Conservation (phyloP, 192 early-diverging fungal species). For the Rhizophlyctis rosea region DNA sequence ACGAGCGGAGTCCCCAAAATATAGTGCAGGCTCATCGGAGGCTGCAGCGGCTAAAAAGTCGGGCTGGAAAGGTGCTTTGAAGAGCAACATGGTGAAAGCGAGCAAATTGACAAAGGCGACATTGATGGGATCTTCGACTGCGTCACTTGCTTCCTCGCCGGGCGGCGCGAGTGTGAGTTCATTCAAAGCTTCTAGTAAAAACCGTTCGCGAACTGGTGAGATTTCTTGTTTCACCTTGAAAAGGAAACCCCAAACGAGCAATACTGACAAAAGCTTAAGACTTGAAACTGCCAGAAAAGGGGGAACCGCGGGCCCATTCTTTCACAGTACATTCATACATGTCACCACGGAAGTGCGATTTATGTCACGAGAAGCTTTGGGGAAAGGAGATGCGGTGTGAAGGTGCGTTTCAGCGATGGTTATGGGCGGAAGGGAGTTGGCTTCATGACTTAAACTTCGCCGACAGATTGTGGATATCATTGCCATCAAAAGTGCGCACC, state of each 20-base stretch:
- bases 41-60: neutral
- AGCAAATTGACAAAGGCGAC: slow-evolving; percentile 7
- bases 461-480: slow-evolving; percentile 38
- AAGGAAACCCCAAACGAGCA: too few species aligned
- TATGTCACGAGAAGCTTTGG: slow-evolving; percentile 40
- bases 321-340: slow-evolving; percentile 33
- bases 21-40: too few species aligned
- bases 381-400: slow-evolving; percentile 43
- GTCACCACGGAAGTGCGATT: slow-evolving; percentile 36
- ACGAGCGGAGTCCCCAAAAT: too few species aligned
- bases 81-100: neutral
- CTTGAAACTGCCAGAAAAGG: too few species aligned
- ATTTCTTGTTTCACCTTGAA: too few species aligned
- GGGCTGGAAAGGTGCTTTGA: neutral
- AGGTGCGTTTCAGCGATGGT: too few species aligned
- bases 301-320: slow-evolving; percentile 17
- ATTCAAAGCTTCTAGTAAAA: neutral
- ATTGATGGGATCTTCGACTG: too few species aligned
- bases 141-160: too few species aligned
- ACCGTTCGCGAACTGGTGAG: neutral
- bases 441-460: neutral
- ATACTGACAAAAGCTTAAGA: too few species aligned
- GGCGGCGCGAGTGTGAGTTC: neutral
- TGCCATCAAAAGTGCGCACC: slow-evolving; percentile 38
- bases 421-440: neutral